Evolutionary conservation across 1,284 basidiomycete species (phyloP).

Genomic region (Leccinum huronense): DNA sequence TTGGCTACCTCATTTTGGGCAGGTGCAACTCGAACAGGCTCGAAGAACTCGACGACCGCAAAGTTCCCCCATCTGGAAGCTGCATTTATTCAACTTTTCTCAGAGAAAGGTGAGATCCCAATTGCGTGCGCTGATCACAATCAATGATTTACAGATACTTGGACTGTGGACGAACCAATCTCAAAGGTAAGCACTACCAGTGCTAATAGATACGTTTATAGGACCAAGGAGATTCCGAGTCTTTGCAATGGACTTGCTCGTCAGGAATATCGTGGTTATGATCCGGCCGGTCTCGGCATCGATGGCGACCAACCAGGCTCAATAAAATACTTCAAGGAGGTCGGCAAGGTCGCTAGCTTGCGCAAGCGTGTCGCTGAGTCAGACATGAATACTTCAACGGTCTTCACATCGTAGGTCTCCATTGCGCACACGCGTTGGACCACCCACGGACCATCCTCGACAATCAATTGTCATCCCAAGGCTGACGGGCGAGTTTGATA

Average conservation of each 20-base stretch:
- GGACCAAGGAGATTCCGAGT: too few species aligned
- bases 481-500: constrained; percentile 40
- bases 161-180: too few species aligned
- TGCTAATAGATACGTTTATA: too few species aligned
- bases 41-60: too few species aligned
- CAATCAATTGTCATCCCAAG: constrained; percentile 91
- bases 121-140: too few species aligned
- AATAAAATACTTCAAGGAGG: constrained; percentile 93
- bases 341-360: constrained; percentile 95
- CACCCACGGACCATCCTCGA: constrained; percentile 92
- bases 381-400: constrained; percentile 76
- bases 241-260: constrained; percentile 55
- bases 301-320: constrained; percentile 87
- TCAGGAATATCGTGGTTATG: constrained; percentile 98
- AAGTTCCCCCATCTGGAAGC: too few species aligned
- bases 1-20: too few species aligned
- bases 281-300: constrained; percentile 93
- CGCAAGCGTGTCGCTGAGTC: constrained; percentile 88
- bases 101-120: too few species aligned
- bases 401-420: constrained; percentile 86
- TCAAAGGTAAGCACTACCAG: too few species aligned
- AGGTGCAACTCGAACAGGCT: too few species aligned
- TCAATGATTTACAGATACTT: too few species aligned
- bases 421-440: constrained; percentile 99
- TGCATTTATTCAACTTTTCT: too few species aligned